A percentile compares a stretch with the other conserved stretches of the same genome.
Conservation (phyloP, 768 basidiomycete species). For the Zangia roseola region DNA sequence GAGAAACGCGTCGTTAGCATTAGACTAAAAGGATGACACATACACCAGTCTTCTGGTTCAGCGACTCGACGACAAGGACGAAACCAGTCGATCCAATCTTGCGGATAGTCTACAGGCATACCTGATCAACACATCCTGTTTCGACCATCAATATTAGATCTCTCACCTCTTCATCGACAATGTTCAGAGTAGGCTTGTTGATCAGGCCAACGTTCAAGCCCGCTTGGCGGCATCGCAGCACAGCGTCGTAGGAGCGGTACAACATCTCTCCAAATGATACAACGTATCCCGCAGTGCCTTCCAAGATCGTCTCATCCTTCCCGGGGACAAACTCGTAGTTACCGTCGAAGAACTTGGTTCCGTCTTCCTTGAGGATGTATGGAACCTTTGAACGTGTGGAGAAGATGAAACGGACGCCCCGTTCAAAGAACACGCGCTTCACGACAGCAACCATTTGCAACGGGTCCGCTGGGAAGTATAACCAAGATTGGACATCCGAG, state of each 20-base stretch:
- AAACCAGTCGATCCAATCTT: conserved; percentile 75
- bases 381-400: conserved; percentile 90
- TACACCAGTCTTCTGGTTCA: conserved; percentile 87
- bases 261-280: conserved; percentile 88
- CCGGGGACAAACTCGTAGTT: conserved; percentile 80
- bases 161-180: conserved; percentile 78
- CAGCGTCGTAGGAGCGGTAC: conserved; percentile 81
- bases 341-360: conserved; percentile 63
- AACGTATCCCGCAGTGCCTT: conserved; percentile 79
- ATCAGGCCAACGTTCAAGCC: conserved; percentile 82
- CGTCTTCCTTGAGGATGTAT: conserved; percentile 77
- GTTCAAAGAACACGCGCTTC: conserved; percentile 77
- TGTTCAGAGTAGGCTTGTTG: conserved; percentile 82
- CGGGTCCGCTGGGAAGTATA: conserved; percentile 89
- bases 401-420: conserved; percentile 82
- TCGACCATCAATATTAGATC: conserved; percentile 2
- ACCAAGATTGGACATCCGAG: conserved; percentile 69
- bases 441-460: conserved; percentile 79
- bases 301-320: conserved; percentile 78
- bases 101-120: conserved; percentile 44
- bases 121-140: not conserved
- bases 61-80: conserved; percentile 82
- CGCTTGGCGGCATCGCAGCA: conserved; percentile 64
- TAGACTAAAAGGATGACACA: conserved; percentile 10
- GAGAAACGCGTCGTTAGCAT: not conserved